Percentiles rank a stretch among this genome's conserved stretches.
phyloP scores from a whole-genome alignment of 2,329 filamentous ascomycete genomes.

The Eutypella sp. region DNA sequence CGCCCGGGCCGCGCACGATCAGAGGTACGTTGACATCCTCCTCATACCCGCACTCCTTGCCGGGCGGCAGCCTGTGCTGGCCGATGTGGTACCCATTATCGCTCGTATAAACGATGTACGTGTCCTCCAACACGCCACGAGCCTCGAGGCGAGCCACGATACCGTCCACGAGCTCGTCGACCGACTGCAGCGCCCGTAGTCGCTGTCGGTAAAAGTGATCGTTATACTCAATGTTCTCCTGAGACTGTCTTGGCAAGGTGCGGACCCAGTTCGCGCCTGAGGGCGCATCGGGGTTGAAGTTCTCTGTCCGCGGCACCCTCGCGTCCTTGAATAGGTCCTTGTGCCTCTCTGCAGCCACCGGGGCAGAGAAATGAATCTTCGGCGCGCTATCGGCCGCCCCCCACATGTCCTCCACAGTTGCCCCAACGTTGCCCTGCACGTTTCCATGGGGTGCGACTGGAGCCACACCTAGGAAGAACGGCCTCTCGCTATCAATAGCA shows the following conservation, averaged over 20 bases:
- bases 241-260: conserved; percentile 32
- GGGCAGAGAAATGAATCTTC: conserved; percentile 18
- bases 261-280: conserved; percentile 39
- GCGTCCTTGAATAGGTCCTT: conserved; percentile 54
- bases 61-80: conserved; percentile 50
- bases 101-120: conserved; percentile 50
- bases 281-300: conserved; percentile 58
- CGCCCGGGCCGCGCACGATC: conserved; percentile 50
- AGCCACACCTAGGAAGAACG: conserved; percentile 42
- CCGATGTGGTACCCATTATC: conserved; percentile 56
- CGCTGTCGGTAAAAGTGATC: conserved; percentile 46
- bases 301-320: conserved; percentile 52
- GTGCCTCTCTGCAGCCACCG: conserved; percentile 55
- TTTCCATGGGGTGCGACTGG: neutral
- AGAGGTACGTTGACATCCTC: conserved; percentile 54
- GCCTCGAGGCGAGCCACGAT: conserved; percentile 33
- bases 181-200: conserved; percentile 43
- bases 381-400: too few species aligned
- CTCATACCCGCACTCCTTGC: conserved; percentile 50
- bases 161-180: conserved; percentile 46
- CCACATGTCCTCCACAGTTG: neutral
- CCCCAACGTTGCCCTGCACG: too few species aligned
- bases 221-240: conserved; percentile 35
- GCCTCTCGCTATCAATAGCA: conserved; percentile 33
- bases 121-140: conserved; percentile 54